A percentile compares a stretch with the other conserved stretches of the same genome.
phyloP scores from a whole-genome alignment of 352 stramenopile genomes.

The Phytophthora hibernalis region DNA sequence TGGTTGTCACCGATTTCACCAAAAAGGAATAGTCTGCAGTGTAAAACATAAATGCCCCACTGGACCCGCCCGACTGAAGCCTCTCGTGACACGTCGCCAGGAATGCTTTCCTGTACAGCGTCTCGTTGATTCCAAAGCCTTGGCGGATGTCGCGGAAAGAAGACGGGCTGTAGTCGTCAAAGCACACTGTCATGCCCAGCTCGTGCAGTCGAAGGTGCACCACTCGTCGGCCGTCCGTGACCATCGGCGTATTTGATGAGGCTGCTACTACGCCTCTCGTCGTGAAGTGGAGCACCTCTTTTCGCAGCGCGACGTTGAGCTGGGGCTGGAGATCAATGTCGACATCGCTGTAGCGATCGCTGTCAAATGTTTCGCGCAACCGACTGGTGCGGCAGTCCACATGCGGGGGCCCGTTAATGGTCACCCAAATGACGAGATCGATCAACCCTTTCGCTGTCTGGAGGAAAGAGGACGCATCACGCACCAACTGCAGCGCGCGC shows the following conservation, averaged over 20 bases:
- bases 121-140: conserved; percentile 81
- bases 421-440: conserved; percentile 86
- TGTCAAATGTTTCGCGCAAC: conserved; percentile 49
- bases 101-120: conserved; percentile 81
- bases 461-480: conserved; percentile 71
- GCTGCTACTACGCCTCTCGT: conserved; percentile 85
- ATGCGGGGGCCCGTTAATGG: conserved; percentile 64
- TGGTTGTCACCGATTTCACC: conserved; percentile 87
- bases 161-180: conserved; percentile 77
- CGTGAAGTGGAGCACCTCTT: conserved; percentile 91
- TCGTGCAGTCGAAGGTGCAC: conserved; percentile 81
- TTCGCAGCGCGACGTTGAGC: conserved; percentile 85
- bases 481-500: conserved; percentile 45
- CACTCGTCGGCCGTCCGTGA: conserved; percentile 55
- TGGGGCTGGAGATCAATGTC: conserved; percentile 87
- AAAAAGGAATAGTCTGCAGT: conserved; percentile 88
- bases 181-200: conserved; percentile 82
- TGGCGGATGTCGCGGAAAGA: conserved; percentile 83
- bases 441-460: conserved; percentile 83
- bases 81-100: conserved; percentile 85
- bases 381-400: conserved; percentile 36
- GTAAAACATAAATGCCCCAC: conserved; percentile 93
- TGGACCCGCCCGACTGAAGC: conserved; percentile 84
- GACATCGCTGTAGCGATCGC: conserved; percentile 70
- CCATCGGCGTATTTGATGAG: conserved; percentile 68